Base-by-base conservation (phyloP, 768 basidiomycete species). In the Sutorius australiensis region DNA sequence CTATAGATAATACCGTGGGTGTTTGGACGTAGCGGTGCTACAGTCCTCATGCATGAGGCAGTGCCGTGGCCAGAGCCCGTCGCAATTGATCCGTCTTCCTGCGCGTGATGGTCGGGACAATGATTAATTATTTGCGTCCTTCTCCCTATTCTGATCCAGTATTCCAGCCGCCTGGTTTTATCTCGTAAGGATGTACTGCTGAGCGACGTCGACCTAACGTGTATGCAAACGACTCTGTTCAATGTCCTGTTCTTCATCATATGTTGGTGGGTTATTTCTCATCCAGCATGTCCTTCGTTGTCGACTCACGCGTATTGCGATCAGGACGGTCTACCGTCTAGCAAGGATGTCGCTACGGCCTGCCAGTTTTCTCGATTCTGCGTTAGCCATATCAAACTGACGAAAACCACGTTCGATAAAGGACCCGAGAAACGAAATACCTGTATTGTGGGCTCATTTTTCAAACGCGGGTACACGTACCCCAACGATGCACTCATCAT, bases 31-130 rank as follows among this genome's bases (percentile, higher is more conserved):
- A 1, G 1, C 9, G 16, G 4, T 12, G n/a, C 12, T 19, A 28
- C 16, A 11, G 1, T 3, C 17, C 52, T 52, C 19, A 54, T 36
- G 4, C 6, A 7, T 2, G 10, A 11, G 38, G 41, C 31, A 67
- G 30, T 42, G 33, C 13, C 17, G 6, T 21, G 13, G 6, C 2
- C 5, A 46, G n/a, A 17, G 14, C 13, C 47, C 54, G 3, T 65
- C 60, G 14, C 38, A 24, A 2, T 50, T 70, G 28, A 16, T 58
- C 7, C 34, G 6, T 32, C 44, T 58, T 36, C 66, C 69, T 12
- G 16, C 44, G 14, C 55, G 65, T 44, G 67, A 67, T n/a, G 65
- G 66, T 67, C 41, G 53, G 61, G 3, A 21, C 24, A 38, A 2
- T 11, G 9, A 33, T 39, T 19, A 0, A 13, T 6, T 17, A 39